A percentile compares a stretch with the other conserved stretches of the same genome.
These are phyloP conservation scores for Debaryomyces prosopidis DNA, from an alignment of 805 yeast genomes.

Conservation along the genomic window DNA sequence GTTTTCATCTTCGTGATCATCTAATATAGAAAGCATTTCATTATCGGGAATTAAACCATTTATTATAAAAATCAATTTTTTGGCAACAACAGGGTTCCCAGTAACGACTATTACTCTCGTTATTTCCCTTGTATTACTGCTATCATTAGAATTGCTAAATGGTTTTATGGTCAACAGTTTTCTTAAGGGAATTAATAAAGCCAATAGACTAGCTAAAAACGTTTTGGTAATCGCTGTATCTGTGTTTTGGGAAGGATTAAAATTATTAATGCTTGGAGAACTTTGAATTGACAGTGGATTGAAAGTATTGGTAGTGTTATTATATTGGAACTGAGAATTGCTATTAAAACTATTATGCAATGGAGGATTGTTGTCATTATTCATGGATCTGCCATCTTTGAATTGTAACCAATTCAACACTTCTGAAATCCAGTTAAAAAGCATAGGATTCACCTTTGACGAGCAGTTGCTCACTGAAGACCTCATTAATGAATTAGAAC, in stretches of 20 bases:
- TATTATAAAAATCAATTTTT: slow-evolving; percentile 54
- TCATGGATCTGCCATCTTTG: slow-evolving; percentile 43
- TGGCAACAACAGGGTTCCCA: slow-evolving; percentile 60
- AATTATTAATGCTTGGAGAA: neutral
- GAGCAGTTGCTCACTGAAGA: slow-evolving; percentile 12
- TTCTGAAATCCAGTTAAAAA: slow-evolving; percentile 53
- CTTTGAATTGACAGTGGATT: neutral
- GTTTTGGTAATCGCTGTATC: slow-evolving; percentile 12
- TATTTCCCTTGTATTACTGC: slow-evolving; percentile 25
- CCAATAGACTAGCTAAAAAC: slow-evolving; percentile 49
- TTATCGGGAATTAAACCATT: slow-evolving; percentile 50
- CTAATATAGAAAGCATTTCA: slow-evolving; percentile 6
- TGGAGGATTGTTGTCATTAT: neutral
- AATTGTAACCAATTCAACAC: slow-evolving; percentile 55
- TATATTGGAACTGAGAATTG: slow-evolving; percentile 11
- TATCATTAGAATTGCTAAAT: slow-evolving; percentile 18
- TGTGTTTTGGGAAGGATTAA: slow-evolving; percentile 9
- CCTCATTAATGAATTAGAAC: slow-evolving; percentile 38
- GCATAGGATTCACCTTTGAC: slow-evolving; percentile 29
- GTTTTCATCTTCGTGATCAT: neutral
- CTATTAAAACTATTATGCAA: slow-evolving; percentile 5
- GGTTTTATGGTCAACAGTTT: slow-evolving; percentile 37
- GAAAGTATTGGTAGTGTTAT: slow-evolving; percentile 2
- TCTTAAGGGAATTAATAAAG: slow-evolving; percentile 45
- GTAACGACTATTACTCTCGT: slow-evolving; percentile 57